phyloP scores from a whole-genome alignment of 108 stramenopile species.

The Pseudonitzschia multistriata region DNA sequence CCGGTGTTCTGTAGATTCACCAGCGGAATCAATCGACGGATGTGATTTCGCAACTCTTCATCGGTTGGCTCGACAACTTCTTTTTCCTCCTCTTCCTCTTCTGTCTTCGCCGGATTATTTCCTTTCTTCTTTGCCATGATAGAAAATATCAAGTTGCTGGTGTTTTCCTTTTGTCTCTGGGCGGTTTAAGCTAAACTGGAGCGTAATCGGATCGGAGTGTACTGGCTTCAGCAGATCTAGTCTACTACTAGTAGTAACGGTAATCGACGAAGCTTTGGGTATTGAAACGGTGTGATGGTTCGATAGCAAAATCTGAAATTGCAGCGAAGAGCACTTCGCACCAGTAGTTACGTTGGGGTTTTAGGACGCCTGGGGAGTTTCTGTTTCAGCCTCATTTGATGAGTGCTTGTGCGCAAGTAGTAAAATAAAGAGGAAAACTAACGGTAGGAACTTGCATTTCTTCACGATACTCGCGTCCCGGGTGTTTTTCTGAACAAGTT shows the following conservation, averaged over 20 bases:
- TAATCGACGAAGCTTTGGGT: too few species aligned
- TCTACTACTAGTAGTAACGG: neutral
- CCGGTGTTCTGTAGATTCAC: constrained; percentile 75
- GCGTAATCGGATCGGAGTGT: too few species aligned
- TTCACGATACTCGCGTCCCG: too few species aligned
- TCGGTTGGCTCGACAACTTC: constrained; percentile 22
- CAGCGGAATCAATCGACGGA: constrained; percentile 54
- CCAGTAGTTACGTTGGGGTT: neutral
- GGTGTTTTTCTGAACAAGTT: too few species aligned
- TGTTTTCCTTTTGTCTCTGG: neutral
- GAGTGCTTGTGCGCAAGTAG: too few species aligned
- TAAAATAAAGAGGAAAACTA: too few species aligned
- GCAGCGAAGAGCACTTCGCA: neutral
- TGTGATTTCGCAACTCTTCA: constrained; percentile 27
- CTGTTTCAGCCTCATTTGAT: too few species aligned
- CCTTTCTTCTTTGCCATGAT: constrained; percentile 5
- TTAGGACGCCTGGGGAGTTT: too few species aligned
- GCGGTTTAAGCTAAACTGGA: too few species aligned
- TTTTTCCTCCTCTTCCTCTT: neutral
- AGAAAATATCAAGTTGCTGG: neutral
- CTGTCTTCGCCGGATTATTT: neutral
- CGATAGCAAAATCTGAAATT: neutral
- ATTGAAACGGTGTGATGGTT: too few species aligned
- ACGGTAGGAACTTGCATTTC: too few species aligned
- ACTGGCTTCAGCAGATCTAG: too few species aligned